These are phyloP conservation scores for Cladophialophora psammophila DNA, from an alignment of 2,329 filamentous ascomycete species.

Conservation along the genomic window DNA sequence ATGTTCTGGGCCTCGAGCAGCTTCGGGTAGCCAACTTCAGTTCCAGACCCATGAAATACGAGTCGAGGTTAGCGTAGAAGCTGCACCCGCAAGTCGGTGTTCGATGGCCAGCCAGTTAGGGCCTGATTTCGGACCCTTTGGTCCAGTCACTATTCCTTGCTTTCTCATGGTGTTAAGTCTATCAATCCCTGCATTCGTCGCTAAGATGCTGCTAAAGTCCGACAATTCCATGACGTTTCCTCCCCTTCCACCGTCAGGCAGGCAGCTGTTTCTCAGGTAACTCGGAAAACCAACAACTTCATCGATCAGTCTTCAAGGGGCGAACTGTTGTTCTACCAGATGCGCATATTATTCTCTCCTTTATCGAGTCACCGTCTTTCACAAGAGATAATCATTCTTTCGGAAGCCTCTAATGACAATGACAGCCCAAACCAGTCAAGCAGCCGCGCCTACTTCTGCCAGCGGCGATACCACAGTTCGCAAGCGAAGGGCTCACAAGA, in stretches of 20 bases:
- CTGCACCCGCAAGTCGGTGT: slow-evolving; percentile 7
- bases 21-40: background rate
- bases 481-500: slow-evolving; percentile 39
- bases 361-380: background rate
- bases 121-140: background rate
- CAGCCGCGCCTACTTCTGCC: background rate
- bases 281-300: slow-evolving; percentile 3
- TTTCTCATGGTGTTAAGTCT: background rate
- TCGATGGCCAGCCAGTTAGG: slow-evolving; percentile 2
- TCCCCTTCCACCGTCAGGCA: background rate
- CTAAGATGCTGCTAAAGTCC: slow-evolving; percentile 8
- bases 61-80: slow-evolving; percentile 13
- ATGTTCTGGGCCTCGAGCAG: background rate
- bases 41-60: slow-evolving; percentile 2
- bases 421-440: slow-evolving; percentile 6
- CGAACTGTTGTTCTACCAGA: background rate
- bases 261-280: background rate
- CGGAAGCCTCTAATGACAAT: slow-evolving; percentile 4
- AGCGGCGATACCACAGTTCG: slow-evolving; percentile 3
- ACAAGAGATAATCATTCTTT: background rate
- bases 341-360: background rate
- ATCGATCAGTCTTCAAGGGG: background rate
- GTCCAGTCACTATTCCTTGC: background rate
- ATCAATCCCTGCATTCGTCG: background rate
- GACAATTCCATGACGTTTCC: slow-evolving; percentile 13